Percentiles rank a stretch among this genome's conserved stretches.
Evolutionary conservation across 129 eudicot species (phyloP).

Genomic region (Artemisia tridentata): DNA sequence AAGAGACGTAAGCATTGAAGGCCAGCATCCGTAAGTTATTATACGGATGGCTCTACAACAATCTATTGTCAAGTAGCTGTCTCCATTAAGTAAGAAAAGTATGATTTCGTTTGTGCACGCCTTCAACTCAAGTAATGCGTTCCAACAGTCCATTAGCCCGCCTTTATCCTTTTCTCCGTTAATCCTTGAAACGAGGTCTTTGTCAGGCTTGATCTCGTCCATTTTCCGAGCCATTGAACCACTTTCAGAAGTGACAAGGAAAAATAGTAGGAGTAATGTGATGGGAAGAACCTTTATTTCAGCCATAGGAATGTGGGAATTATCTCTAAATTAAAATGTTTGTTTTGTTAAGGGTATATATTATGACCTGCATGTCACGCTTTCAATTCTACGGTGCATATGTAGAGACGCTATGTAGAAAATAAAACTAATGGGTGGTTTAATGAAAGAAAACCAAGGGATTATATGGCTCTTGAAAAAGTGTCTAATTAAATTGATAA

Average conservation of each 20-base stretch:
- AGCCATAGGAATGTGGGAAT: slow-evolving; percentile 24
- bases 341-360: slow-evolving; percentile 6
- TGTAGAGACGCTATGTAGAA: slow-evolving; percentile 6
- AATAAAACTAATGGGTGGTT: neutral
- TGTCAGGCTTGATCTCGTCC: neutral
- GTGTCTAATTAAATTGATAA: neutral
- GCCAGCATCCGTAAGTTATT: slow-evolving; percentile 63
- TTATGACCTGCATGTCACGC: neutral
- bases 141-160: slow-evolving; percentile 46
- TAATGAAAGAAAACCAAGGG: neutral
- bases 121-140: slow-evolving; percentile 51
- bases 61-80: slow-evolving; percentile 55
- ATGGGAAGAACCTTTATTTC: slow-evolving; percentile 7
- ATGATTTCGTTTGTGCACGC: slow-evolving; percentile 61
- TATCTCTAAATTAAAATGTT: neutral
- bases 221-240: slow-evolving; percentile 7
- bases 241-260: slow-evolving; percentile 2
- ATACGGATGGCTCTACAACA: slow-evolving; percentile 60
- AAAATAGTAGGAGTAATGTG: slow-evolving; percentile 24
- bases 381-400: slow-evolving; percentile 1
- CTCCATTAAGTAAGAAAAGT: slow-evolving; percentile 65
- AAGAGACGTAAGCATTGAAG: slow-evolving; percentile 61
- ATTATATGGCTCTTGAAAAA: no score
- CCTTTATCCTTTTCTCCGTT: slow-evolving; percentile 31
- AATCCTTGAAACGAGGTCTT: slow-evolving; percentile 15